Base-by-base conservation (phyloP, 2,329 filamentous ascomycete species). In the Colletotrichum sp. region DNA sequence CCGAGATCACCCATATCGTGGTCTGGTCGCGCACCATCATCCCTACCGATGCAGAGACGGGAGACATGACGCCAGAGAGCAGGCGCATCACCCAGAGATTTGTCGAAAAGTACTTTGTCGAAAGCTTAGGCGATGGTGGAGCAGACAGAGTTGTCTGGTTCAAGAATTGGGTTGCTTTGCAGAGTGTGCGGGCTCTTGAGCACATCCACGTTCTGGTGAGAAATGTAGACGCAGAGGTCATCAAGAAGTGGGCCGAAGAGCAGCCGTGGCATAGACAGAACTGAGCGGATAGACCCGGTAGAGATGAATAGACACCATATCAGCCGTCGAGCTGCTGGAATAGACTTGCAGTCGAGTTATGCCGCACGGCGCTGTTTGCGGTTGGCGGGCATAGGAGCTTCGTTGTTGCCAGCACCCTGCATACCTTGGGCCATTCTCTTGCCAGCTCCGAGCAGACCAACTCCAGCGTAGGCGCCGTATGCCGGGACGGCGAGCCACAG, bases 11-110 rank as follows among this genome's bases (percentile, higher is more conserved):
- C n/a, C 96, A 99, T 83, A 90, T 98, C 24, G 95, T 98, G 34
- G 93, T 98, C 57, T 99, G 96, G 96, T 94, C 94, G 68, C 96
- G 98, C 82, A 97, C 96, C 55, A 87, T 89, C 16, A 93, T 98
- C 77, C 90, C 93, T 28, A 94, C 94, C 5, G 93, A 98, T 79
- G 84, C 91, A 0, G 87, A 86, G 21, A 95, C 90, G 0, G 95
- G 94, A 12, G 93, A 96, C 79, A 87, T 98, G 86, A 96, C 94
- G 4, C 85, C 90, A 0, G 89, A 92, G 81, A 94, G 93, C 75
- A 90, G 93, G 69, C 85, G 85, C 55, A 84, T 90, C 75, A 93
- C 98, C 49, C 89, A 92, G 63, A 87, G 88, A 12, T 98, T 95
- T 82, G 93, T 98, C 36, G 85, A 91, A 78, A 88, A 87, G 77